Percentiles rank a stretch among this genome's conserved stretches.
These are phyloP conservation scores for Hypoxylon sp. DNA, from an alignment of 2,329 filamentous ascomycete species.

Conservation along the genomic window DNA sequence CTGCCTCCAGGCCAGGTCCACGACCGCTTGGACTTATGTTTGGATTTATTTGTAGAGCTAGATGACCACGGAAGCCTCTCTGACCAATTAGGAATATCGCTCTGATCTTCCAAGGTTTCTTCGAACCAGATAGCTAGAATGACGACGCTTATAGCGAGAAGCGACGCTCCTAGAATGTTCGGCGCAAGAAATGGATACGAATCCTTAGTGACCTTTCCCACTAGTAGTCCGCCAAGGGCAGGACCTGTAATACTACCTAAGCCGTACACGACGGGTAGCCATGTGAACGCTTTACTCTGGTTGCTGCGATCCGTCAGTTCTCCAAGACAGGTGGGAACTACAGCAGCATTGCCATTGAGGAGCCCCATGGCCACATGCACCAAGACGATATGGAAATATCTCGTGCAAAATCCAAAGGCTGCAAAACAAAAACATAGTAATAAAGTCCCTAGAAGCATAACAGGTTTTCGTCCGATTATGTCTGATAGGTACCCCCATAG, in stretches of 20 bases:
- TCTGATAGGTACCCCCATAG: slow-evolving; percentile 89
- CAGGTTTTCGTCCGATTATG: slow-evolving; percentile 79
- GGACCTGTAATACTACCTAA: slow-evolving; percentile 93
- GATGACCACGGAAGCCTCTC: slow-evolving; percentile 48
- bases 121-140: slow-evolving; percentile 83
- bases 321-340: slow-evolving; percentile 91
- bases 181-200: slow-evolving; percentile 85
- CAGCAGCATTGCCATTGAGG: slow-evolving; percentile 92
- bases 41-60: slow-evolving; percentile 30
- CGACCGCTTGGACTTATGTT: slow-evolving; percentile 36
- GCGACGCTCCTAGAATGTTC: slow-evolving; percentile 78
- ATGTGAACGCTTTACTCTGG: slow-evolving; percentile 92
- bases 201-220: slow-evolving; percentile 66
- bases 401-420: slow-evolving; percentile 85
- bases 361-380: slow-evolving; percentile 92
- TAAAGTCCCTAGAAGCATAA: slow-evolving; percentile 83
- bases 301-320: slow-evolving; percentile 96
- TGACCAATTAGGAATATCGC: slow-evolving; percentile 43
- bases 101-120: slow-evolving; percentile 75
- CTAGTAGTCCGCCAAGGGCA: slow-evolving; percentile 85
- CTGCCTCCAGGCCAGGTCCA: slow-evolving; percentile 40
- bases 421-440: slow-evolving; percentile 83
- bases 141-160: slow-evolving; percentile 77
- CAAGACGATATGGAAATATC: slow-evolving; percentile 82
- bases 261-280: slow-evolving; percentile 95